These are phyloP conservation scores for Casaregolazyma suthepensis DNA, from an alignment of 1,139 yeast species.

Conservation along the genomic window DNA sequence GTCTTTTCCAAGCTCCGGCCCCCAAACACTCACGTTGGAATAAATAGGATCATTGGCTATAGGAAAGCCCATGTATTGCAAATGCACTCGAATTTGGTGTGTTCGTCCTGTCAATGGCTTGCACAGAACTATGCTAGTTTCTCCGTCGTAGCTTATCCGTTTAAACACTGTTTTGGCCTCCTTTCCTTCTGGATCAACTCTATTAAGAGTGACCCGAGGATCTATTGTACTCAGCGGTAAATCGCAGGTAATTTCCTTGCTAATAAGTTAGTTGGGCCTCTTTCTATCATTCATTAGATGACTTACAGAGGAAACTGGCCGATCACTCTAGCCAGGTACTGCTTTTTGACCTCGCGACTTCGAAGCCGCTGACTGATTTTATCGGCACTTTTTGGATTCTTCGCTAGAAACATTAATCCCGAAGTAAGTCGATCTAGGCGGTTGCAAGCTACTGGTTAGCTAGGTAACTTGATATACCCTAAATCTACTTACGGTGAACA, in stretches of 20 bases:
- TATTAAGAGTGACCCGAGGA: constrained; percentile 73
- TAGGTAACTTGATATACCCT: constrained; percentile 9
- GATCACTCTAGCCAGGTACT: constrained; percentile 78
- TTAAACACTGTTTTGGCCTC: constrained; percentile 45
- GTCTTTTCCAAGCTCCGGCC: constrained; percentile 49
- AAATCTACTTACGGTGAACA: constrained; percentile 49
- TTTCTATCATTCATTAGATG: not conserved
- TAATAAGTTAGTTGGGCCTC: constrained; percentile 4
- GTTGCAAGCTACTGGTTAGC: constrained; percentile 52
- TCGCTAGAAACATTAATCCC: constrained; percentile 91
- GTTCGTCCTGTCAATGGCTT: constrained; percentile 88
- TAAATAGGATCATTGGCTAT: constrained; percentile 94
- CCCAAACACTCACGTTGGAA: constrained; percentile 66
- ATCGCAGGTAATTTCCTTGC: constrained; percentile 48
- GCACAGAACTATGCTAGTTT: constrained; percentile 70
- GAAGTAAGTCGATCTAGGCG: constrained; percentile 87
- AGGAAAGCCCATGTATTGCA: constrained; percentile 81
- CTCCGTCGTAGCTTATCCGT: constrained; percentile 56
- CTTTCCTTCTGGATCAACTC: constrained; percentile 65
- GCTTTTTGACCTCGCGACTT: constrained; percentile 70
- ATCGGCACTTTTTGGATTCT: constrained; percentile 76
- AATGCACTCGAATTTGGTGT: constrained; percentile 89
- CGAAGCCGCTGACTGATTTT: constrained; percentile 65
- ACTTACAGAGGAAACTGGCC: constrained; percentile 65
- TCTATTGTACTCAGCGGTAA: constrained; percentile 66